Percentiles rank a stretch among this genome's conserved stretches.
These are phyloP conservation scores for Beauveria varroae DNA, from an alignment of 2,329 filamentous ascomycete species.

Conservation along the genomic window DNA sequence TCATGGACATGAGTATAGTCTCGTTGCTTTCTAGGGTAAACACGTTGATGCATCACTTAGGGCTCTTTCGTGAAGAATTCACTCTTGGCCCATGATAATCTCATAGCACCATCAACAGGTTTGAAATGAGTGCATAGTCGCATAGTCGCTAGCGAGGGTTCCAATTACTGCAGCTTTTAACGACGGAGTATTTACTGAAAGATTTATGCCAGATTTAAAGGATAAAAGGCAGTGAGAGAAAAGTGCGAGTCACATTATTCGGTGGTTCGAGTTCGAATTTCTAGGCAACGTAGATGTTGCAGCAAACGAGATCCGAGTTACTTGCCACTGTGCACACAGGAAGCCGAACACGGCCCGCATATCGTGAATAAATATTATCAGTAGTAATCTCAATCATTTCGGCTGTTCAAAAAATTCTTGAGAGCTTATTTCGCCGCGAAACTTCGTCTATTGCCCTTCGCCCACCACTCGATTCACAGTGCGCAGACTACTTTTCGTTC, in stretches of 20 bases:
- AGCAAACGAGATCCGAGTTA: not conserved
- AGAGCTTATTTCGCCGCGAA: no score
- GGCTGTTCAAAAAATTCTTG: no score
- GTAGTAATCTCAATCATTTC: no score
- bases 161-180: not conserved
- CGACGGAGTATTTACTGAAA: not conserved
- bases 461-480: not conserved
- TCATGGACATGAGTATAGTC: conserved; percentile 12
- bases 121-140: not conserved
- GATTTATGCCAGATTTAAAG: not conserved
- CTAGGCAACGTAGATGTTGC: not conserved
- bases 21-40: conserved; percentile 12
- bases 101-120: conserved; percentile 6
- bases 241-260: not conserved
- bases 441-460: not conserved
- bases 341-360: not conserved
- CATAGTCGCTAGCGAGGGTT: conserved; percentile 1
- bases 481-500: not conserved
- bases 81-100: conserved; percentile 15
- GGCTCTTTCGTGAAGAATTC: conserved; percentile 15
- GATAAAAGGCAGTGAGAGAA: no score
- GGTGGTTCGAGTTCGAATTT: not conserved
- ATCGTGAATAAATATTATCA: no score
- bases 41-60: conserved; percentile 16
- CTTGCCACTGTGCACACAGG: not conserved